Conservation (phyloP, 495 filamentous ascomycete species). For the Penicillium salamii region DNA sequence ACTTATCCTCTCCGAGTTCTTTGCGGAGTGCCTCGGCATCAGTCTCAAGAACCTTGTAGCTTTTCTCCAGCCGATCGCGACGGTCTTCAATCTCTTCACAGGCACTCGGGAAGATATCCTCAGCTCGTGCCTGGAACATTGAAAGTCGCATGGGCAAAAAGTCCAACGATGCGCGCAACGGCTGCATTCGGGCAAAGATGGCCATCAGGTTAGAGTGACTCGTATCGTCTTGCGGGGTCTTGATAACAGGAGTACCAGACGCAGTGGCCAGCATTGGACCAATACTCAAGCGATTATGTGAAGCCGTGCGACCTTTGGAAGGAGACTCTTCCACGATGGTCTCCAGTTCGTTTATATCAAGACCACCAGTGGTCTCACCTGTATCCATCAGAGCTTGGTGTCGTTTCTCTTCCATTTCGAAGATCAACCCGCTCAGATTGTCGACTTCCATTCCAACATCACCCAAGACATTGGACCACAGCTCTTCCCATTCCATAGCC, state of each 20-base stretch:
- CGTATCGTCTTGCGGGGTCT: conserved; percentile 69
- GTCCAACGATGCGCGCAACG: conserved; percentile 85
- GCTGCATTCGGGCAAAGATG: conserved; percentile 92
- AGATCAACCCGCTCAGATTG: conserved; percentile 74
- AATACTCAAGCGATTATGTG: conserved; percentile 65
- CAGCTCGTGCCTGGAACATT: conserved; percentile 75
- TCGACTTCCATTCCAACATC: conserved; percentile 92
- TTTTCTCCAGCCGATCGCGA: conserved; percentile 65
- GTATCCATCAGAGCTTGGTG: conserved; percentile 67
- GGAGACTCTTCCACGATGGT: conserved; percentile 92
- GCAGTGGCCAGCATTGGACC: conserved; percentile 53
- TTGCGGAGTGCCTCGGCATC: conserved; percentile 84
- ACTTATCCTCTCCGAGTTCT: conserved; percentile 91
- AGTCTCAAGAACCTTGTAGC: conserved; percentile 76
- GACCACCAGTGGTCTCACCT: conserved; percentile 53
- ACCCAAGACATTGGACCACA: conserved; percentile 89
- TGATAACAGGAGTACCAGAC: conserved; percentile 56
- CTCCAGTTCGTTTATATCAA: conserved; percentile 88
- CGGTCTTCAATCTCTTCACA: conserved; percentile 82
- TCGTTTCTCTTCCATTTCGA: conserved; percentile 93
- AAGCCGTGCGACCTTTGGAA: conserved; percentile 43
- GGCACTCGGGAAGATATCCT: conserved; percentile 75
- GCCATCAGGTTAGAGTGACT: conserved; percentile 73
- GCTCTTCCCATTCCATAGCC: conserved; percentile 98
- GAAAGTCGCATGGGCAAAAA: conserved; percentile 95